Conservation (phyloP, 2,329 filamentous ascomycete species). For the Dothideomycetidae sp. region DNA sequence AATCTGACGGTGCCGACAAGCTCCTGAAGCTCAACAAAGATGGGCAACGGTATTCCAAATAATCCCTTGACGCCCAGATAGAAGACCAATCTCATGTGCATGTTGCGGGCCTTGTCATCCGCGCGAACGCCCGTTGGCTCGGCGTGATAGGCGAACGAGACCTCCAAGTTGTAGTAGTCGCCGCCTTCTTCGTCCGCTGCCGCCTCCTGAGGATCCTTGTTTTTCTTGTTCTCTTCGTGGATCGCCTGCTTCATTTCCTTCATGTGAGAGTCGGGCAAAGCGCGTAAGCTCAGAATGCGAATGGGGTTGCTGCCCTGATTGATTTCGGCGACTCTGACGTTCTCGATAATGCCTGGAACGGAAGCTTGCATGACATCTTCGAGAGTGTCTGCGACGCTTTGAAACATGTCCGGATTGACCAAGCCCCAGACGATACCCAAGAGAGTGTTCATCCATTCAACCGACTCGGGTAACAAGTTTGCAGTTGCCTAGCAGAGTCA, state of each 20-base stretch:
- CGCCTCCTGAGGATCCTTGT: conserved; percentile 72
- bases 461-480: conserved; percentile 83
- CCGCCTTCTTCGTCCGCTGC: conserved; percentile 83
- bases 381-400: conserved; percentile 77
- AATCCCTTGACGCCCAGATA: conserved; percentile 82
- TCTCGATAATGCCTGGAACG: conserved; percentile 79
- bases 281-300: conserved; percentile 72
- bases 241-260: conserved; percentile 69
- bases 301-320: conserved; percentile 86
- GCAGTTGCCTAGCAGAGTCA: conserved; percentile 46
- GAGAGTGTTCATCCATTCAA: conserved; percentile 86
- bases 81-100: conserved; percentile 94
- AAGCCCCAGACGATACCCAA: conserved; percentile 76
- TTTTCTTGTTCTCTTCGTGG: conserved; percentile 62
- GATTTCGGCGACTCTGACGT: conserved; percentile 88
- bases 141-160: conserved; percentile 82
- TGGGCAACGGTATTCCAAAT: conserved; percentile 75
- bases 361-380: conserved; percentile 97
- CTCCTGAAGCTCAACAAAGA: conserved; percentile 79
- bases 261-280: conserved; percentile 70
- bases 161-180: conserved; percentile 84
- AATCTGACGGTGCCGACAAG: conserved; percentile 80
- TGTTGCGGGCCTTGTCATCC: conserved; percentile 75
- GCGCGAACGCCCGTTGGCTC: conserved; percentile 55
- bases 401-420: conserved; percentile 90